Evolutionary conservation across 139 green algal species (phyloP), one percentile per base, ranked within the genome.

Genomic region (Chlorella sp.): DNA sequence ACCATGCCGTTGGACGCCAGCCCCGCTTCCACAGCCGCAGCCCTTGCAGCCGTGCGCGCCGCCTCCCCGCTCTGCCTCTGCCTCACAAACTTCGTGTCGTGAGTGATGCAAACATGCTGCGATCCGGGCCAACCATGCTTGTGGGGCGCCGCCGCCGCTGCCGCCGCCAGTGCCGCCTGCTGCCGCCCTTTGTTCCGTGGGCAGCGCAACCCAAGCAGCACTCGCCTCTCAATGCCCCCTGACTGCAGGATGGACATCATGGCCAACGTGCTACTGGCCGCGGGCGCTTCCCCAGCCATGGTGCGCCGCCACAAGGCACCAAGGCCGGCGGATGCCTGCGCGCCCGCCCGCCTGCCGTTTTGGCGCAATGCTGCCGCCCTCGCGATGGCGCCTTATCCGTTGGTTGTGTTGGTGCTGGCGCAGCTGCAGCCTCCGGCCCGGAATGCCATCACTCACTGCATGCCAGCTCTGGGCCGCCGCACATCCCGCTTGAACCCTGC

Each of bases 211-310:
- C 51, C 51, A 3, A 21, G 15, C 21, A 21, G 18, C 51, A 60
- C 2, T 60, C 15, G 51, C 51, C 51, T 15, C 3, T 60, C 51
- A 60, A 23, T 21, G 11, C 9, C 44, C 9, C 9, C 15, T 60
- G 51, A 2, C 9, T 60, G 51, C 51, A 60, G 51, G 51, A 60
- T 57, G 93, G 94, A 98, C 80, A 89, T 97, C 71, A 96, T 96
- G 93, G 95, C 95, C 7, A 97, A 97, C 83, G 83, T 87, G 2
- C 79, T 98, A 74, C 92, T 98, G 23, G 92, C 95, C 26, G 89
- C 88, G 11, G 95, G 95, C 0, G 91, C 89, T 3, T 96, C 93
- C 1, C 95, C 95, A 9, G 95, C 95, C 21, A 98, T 98, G 95
- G 94, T 89, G 32, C 67, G 55, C 34, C 44, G 32, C 28, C 64